A percentile compares a stretch with the other conserved stretches of the same genome.
phyloP scores from a whole-genome alignment of 441 rosid genomes.

The Capsella rubella region DNA sequence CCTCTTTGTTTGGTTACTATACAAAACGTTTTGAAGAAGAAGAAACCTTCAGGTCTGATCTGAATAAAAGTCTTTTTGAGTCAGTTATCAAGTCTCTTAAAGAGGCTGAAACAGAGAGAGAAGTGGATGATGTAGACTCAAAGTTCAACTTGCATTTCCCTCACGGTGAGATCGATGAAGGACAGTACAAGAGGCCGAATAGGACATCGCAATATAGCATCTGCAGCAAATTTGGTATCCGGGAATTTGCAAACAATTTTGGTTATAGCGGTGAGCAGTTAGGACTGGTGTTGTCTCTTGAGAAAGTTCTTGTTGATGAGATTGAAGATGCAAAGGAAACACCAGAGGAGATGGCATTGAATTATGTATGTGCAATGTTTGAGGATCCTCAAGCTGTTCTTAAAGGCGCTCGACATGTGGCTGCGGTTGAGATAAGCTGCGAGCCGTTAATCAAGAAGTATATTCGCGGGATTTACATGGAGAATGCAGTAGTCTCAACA shows the following conservation, averaged over 20 bases:
- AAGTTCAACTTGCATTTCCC: conserved; percentile 1
- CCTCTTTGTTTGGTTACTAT: not conserved
- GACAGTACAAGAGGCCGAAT: not conserved
- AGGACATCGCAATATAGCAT: not conserved
- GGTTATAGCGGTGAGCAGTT: not conserved
- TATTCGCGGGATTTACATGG: not conserved
- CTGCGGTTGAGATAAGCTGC: not conserved
- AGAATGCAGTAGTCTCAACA: conserved; percentile 1
- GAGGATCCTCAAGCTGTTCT: not conserved
- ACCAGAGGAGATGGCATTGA: not conserved
- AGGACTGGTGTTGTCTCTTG: not conserved
- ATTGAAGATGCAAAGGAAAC: not conserved
- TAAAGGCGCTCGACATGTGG: not conserved
- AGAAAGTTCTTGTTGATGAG: not conserved
- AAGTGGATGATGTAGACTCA: not conserved
- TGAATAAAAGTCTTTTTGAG: not conserved
- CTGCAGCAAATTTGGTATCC: not conserved
- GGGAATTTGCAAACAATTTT: not conserved
- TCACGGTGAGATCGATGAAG: not conserved
- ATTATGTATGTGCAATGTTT: not conserved
- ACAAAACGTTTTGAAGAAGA: conserved; percentile 1
- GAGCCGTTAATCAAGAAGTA: not conserved
- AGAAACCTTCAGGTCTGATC: not conserved
- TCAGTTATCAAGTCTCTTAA: not conserved
- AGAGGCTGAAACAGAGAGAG: not conserved